A percentile compares a stretch with the other conserved stretches of the same genome.
phyloP scores from a whole-genome alignment of 331 rosid species.

The Pyracantha coccinea region DNA sequence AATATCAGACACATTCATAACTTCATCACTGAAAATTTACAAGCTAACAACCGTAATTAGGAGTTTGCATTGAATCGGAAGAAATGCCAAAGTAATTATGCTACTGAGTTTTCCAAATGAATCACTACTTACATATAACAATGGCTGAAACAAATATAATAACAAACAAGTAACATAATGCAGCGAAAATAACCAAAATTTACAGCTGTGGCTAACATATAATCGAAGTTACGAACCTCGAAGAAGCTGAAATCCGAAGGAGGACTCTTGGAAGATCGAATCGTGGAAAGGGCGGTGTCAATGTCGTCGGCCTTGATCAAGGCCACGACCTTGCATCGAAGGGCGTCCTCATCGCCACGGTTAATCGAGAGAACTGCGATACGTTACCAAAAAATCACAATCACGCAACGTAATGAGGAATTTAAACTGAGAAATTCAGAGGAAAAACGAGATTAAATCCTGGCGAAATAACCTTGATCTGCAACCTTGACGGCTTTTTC shows the following conservation, averaged over 20 bases:
- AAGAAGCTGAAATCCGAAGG: conserved; percentile 55
- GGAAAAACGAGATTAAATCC: neutral
- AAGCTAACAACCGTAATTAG: neutral
- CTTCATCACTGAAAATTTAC: neutral
- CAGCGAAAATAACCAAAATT: neutral
- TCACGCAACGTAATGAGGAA: neutral
- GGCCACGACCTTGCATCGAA: conserved; percentile 81
- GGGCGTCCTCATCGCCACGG: conserved; percentile 74
- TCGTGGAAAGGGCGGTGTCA: conserved; percentile 51
- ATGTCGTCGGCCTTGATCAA: conserved; percentile 58
- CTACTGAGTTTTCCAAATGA: neutral
- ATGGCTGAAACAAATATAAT: neutral
- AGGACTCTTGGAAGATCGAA: conserved; percentile 38
- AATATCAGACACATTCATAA: neutral
- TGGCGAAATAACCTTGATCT: conserved; percentile 58
- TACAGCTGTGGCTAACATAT: neutral
- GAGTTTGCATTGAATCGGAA: too few species aligned
- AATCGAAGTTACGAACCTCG: conserved; percentile 31
- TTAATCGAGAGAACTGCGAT: conserved; percentile 57
- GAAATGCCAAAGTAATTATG: neutral
- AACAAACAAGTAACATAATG: neutral
- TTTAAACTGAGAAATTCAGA: neutral
- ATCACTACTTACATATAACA: neutral
- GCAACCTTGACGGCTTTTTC: conserved; percentile 70
- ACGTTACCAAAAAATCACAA: neutral